Evolutionary conservation across 2,329 filamentous ascomycete species (phyloP).

Genomic region (Ophiocordyceps camponoti-rufipedis): DNA sequence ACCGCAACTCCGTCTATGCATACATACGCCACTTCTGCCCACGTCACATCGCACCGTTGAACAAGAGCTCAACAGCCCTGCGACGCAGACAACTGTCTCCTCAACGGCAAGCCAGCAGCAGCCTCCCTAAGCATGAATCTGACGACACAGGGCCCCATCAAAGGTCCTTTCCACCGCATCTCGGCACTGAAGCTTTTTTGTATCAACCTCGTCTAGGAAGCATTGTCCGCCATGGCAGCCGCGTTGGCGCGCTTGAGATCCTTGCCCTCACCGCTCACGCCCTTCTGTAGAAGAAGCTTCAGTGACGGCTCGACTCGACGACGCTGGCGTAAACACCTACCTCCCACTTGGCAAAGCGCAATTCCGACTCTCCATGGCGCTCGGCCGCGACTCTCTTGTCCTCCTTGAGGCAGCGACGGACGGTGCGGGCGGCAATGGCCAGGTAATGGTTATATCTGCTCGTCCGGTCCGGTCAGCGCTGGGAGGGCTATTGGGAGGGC

Average conservation of each 20-base stretch:
- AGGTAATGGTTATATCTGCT: constrained; percentile 99
- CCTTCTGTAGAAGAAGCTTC: constrained; percentile 47
- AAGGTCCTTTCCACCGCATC: background rate
- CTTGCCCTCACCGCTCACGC: constrained; percentile 83
- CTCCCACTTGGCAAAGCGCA: constrained; percentile 89
- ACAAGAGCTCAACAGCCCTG: too few species aligned
- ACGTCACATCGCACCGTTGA: too few species aligned
- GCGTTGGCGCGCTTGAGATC: constrained; percentile 43
- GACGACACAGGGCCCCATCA: too few species aligned
- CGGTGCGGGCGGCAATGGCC: constrained; percentile 79
- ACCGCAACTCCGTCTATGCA: too few species aligned
- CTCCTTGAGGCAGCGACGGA: constrained; percentile 95
- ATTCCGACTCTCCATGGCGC: constrained; percentile 74
- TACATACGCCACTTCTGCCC: too few species aligned
- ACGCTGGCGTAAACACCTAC: constrained; percentile 27
- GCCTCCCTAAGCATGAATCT: too few species aligned
- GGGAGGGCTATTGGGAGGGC: too few species aligned
- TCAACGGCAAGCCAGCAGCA: background rate
- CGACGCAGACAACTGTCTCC: background rate
- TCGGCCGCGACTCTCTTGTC: constrained; percentile 75
- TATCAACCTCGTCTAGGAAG: constrained; percentile 9
- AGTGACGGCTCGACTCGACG: background rate
- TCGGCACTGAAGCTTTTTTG: background rate
- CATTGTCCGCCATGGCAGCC: constrained; percentile 17
- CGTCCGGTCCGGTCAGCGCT: constrained; percentile 3